These are phyloP conservation scores for Capsella rubella DNA, from an alignment of 441 rosid genomes.

Conservation along the genomic window DNA sequence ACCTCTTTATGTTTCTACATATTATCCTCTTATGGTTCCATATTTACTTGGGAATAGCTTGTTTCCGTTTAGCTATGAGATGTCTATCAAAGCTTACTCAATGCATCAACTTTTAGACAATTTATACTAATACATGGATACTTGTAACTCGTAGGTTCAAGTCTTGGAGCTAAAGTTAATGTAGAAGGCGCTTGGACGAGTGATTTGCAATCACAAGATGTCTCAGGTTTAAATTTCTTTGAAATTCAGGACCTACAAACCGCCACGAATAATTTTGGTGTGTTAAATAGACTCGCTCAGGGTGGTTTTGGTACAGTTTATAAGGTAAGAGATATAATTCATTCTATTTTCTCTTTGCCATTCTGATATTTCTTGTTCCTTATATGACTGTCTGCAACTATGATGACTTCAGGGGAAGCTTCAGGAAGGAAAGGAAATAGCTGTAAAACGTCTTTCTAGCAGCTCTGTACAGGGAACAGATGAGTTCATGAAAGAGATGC, in stretches of 20 bases:
- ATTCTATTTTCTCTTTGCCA: background rate
- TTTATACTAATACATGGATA: constrained; percentile 5
- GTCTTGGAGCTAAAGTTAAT: background rate
- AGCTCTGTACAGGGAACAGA: constrained; percentile 43
- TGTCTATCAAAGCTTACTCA: background rate
- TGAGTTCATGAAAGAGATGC: constrained; percentile 58
- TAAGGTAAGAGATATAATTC: constrained; percentile 24
- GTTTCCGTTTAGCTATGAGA: constrained; percentile 7
- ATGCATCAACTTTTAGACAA: background rate
- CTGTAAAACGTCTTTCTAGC: constrained; percentile 44
- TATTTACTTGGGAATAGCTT: background rate
- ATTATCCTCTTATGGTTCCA: background rate
- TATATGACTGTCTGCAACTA: constrained; percentile 4
- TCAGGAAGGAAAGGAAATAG: constrained; percentile 43
- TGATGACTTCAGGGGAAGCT: constrained; percentile 28
- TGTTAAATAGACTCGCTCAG: constrained; percentile 36
- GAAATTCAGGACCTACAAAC: constrained; percentile 29
- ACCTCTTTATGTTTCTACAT: background rate
- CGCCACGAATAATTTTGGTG: constrained; percentile 31
- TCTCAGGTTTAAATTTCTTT: constrained; percentile 37
- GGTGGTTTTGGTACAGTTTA: constrained; percentile 44
- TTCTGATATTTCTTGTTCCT: constrained; percentile 1
- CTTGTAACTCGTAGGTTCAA: constrained; percentile 18
- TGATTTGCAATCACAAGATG: constrained; percentile 25
- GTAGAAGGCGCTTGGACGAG: constrained; percentile 27